Percentiles rank a stretch among this genome's conserved stretches.
Conservation (phyloP, 2,329 filamentous ascomycete species). For the Colletotrichum sidae region DNA sequence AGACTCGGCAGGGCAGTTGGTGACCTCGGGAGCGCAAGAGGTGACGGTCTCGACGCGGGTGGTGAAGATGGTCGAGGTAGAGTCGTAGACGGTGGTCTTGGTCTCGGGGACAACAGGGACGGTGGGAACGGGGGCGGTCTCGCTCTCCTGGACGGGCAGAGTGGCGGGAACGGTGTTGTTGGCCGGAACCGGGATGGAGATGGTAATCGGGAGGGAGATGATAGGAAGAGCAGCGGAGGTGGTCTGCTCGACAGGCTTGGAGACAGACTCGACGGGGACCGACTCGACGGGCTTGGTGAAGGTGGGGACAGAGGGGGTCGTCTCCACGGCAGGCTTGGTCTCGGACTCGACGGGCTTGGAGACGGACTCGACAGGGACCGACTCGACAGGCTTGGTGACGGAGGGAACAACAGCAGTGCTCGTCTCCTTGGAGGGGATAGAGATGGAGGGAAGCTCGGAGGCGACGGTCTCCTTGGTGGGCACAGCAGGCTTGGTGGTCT, state of each 20-base stretch:
- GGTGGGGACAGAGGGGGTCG: slow-evolving; percentile 24
- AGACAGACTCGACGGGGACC: slow-evolving; percentile 2
- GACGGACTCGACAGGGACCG: no score
- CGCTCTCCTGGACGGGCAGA: slow-evolving; percentile 27
- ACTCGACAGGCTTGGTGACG: slow-evolving; percentile 26
- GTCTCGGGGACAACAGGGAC: slow-evolving; percentile 37
- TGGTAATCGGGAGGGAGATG: slow-evolving; percentile 11
- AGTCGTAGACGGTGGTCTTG: slow-evolving; percentile 51
- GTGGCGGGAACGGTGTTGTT: slow-evolving; percentile 29
- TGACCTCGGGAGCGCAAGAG: slow-evolving; percentile 57
- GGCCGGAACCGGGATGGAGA: slow-evolving; percentile 23
- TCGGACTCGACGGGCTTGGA: slow-evolving; percentile 18
- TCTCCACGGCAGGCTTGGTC: slow-evolving; percentile 30
- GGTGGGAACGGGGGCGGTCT: slow-evolving; percentile 29
- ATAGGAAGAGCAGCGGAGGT: slow-evolving; percentile 22
- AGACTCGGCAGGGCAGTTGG: slow-evolving; percentile 63
- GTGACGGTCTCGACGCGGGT: slow-evolving; percentile 63
- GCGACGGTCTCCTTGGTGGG: slow-evolving; percentile 30
- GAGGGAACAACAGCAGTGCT: slow-evolving; percentile 28
- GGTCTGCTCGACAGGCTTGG: slow-evolving; percentile 36
- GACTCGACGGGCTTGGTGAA: slow-evolving; percentile 25
- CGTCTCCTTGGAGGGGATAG: slow-evolving; percentile 35
- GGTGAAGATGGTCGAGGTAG: slow-evolving; percentile 62
- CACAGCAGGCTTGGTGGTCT: slow-evolving; percentile 33
- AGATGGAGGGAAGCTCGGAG: slow-evolving; percentile 21